Conservation (phyloP, 495 filamentous ascomycete species). For the Cercophora samala region DNA sequence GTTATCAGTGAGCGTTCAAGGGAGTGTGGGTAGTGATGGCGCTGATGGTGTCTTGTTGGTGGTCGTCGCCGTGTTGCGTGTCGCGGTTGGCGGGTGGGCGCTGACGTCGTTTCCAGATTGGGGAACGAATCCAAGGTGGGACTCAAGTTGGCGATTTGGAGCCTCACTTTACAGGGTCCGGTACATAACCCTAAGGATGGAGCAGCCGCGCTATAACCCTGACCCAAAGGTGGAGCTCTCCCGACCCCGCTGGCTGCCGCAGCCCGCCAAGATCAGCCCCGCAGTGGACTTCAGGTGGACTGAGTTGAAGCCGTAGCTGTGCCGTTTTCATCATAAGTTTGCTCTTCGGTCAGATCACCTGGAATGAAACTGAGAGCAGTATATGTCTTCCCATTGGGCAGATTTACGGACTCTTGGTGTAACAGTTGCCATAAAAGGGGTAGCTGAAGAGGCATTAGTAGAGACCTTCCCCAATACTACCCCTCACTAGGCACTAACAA, state of each 20-base stretch:
- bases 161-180: conserved; percentile 12
- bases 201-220: background rate
- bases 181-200: background rate
- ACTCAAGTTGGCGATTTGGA: conserved; percentile 7
- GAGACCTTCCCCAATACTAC: background rate
- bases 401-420: background rate
- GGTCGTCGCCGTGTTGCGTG: background rate
- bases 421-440: background rate
- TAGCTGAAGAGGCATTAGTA: background rate
- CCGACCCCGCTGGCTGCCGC: conserved; percentile 14
- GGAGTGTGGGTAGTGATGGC: background rate
- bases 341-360: background rate
- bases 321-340: background rate
- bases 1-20: background rate
- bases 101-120: conserved; percentile 14
- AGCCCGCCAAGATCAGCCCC: conserved; percentile 2
- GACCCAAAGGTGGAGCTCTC: background rate
- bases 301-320: background rate
- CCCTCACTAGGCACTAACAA: background rate
- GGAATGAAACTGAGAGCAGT: background rate
- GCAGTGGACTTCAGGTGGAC: conserved; percentile 7
- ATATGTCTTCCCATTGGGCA: background rate
- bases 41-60: background rate
- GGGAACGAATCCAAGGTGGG: conserved; percentile 12
- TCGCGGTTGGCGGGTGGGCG: conserved; percentile 5